A percentile compares a stretch with the other conserved stretches of the same genome.
Conservation (phyloP, 73 alveolate genomes). For the Paramecium pentaurelia region DNA sequence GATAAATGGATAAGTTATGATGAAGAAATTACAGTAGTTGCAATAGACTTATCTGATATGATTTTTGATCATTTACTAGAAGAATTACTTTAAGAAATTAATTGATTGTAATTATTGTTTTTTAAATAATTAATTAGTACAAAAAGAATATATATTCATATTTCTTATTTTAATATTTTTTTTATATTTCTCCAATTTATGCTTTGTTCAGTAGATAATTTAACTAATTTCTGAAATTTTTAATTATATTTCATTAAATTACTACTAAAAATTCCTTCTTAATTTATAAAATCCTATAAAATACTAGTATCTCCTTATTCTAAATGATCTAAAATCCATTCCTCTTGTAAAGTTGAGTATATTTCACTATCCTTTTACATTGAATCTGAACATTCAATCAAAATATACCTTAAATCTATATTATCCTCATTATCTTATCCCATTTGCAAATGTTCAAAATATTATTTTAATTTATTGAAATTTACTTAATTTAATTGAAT, state of each 20-base stretch:
- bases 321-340: neutral
- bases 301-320: neutral
- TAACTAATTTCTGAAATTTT: neutral
- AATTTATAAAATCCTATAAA: neutral
- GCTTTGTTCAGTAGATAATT: neutral
- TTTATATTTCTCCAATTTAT: neutral
- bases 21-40: conserved; percentile 58
- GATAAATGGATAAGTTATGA: conserved; percentile 64
- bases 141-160: neutral
- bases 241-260: neutral
- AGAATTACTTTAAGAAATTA: conserved; percentile 21
- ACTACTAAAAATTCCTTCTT: neutral
- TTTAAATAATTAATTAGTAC: neutral
- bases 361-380: neutral
- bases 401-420: neutral
- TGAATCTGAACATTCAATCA: neutral
- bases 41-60: conserved; percentile 61
- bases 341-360: neutral
- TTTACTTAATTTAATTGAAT: neutral
- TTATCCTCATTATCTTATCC: neutral
- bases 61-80: conserved; percentile 53
- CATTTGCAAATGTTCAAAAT: neutral
- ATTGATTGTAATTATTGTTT: neutral
- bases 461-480: neutral
- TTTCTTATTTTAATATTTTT: neutral